Evolutionary conservation across 2,329 filamentous ascomycete species (phyloP).

Genomic region (Teratosphaeria pseudoeucalypti): DNA sequence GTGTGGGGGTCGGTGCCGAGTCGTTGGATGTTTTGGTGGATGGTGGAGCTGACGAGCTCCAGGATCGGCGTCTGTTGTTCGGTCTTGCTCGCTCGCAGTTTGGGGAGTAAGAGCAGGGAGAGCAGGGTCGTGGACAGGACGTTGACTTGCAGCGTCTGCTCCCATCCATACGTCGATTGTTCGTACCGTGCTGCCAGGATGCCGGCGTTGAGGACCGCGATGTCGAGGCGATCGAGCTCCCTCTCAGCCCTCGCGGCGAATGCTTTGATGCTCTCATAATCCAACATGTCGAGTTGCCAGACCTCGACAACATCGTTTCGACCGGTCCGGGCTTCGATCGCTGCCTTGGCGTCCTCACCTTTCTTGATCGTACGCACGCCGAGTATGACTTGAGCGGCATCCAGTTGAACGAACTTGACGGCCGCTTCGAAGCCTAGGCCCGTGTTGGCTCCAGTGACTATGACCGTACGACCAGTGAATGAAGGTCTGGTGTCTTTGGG

Average conservation of each 20-base stretch:
- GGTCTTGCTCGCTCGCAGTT: slow-evolving; percentile 2
- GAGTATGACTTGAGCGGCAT: slow-evolving; percentile 29
- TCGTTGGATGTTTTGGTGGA: background rate
- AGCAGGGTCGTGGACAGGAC: slow-evolving; percentile 47
- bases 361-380: slow-evolving; percentile 27
- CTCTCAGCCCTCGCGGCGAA: slow-evolving; percentile 19
- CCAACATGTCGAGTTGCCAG: slow-evolving; percentile 16
- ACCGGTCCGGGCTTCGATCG: slow-evolving; percentile 20
- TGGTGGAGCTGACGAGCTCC: slow-evolving; percentile 9
- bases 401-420: slow-evolving; percentile 27
- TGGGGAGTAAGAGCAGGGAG: slow-evolving; percentile 38
- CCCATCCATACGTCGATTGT: slow-evolving; percentile 26
- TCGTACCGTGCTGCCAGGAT: slow-evolving; percentile 16
- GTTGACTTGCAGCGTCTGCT: slow-evolving; percentile 47
- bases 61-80: slow-evolving; percentile 8
- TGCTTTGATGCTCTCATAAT: slow-evolving; percentile 13
- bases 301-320: slow-evolving; percentile 24
- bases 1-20: background rate
- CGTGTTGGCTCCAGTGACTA: slow-evolving; percentile 27
- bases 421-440: slow-evolving; percentile 31
- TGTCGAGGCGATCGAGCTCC: slow-evolving; percentile 22
- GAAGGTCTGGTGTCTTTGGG: slow-evolving; percentile 2
- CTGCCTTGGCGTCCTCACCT: slow-evolving; percentile 24
- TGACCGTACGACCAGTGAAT: slow-evolving; percentile 12
- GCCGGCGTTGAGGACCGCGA: slow-evolving; percentile 33